These are phyloP conservation scores for Cyclotella kingstonii DNA, from an alignment of 108 stramenopile species.

Conservation along the genomic window DNA sequence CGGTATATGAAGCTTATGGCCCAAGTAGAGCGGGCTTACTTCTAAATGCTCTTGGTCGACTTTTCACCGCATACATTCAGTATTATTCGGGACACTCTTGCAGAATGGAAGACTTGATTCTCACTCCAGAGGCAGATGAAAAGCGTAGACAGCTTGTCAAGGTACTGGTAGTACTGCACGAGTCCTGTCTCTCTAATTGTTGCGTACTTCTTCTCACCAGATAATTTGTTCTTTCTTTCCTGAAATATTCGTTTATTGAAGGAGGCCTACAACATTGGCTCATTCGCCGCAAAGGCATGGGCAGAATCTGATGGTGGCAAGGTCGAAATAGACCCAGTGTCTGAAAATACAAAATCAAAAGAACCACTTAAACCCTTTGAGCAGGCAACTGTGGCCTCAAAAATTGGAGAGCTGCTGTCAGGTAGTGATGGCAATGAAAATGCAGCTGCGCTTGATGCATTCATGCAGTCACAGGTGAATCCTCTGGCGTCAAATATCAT, in stretches of 20 bases:
- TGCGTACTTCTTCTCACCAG: not conserved
- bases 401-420: slow-evolving; percentile 73
- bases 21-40: slow-evolving; percentile 84
- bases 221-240: not conserved
- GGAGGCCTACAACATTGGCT: slow-evolving; percentile 80
- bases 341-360: slow-evolving; percentile 42
- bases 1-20: slow-evolving; percentile 97
- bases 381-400: slow-evolving; percentile 70
- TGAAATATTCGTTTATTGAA: slow-evolving; percentile 10
- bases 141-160: slow-evolving; percentile 66
- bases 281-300: slow-evolving; percentile 88
- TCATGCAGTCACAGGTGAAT: slow-evolving; percentile 94
- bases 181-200: not conserved
- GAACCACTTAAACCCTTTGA: slow-evolving; percentile 79
- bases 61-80: slow-evolving; percentile 95
- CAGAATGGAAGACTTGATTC: slow-evolving; percentile 94
- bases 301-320: slow-evolving; percentile 91
- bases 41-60: slow-evolving; percentile 89
- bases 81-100: slow-evolving; percentile 97
- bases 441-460: slow-evolving; percentile 88
- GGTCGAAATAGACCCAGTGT: slow-evolving; percentile 66
- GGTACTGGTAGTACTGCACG: slow-evolving; percentile 15
- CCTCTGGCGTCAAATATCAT: slow-evolving; percentile 92
- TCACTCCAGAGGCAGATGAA: slow-evolving; percentile 84
- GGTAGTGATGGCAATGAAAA: slow-evolving; percentile 83